Evolutionary conservation across 2,329 filamentous ascomycete genomes (phyloP), one percentile per base, ranked within the genome.

Genomic region (Colletotrichum somersetense): DNA sequence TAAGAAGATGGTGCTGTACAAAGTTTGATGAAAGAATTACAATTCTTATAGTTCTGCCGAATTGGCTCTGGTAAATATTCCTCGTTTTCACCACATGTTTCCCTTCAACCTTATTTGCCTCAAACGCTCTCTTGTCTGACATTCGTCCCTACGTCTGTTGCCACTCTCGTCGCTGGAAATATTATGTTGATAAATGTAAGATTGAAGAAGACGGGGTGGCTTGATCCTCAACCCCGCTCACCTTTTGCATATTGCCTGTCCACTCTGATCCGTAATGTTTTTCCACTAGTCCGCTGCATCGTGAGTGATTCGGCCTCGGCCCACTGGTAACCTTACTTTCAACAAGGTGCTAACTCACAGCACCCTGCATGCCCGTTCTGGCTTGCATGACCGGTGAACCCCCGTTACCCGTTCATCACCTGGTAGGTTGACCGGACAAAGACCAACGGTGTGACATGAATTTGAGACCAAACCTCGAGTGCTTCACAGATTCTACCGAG

Each of bases 41-140:
- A 72, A 61, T 61, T 72, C 33, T 44, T 64, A 56, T 16, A n/a
- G 53, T 70, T 58, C 66, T 72, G 59, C 66, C 38, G 63, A 69
- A 55, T 59, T 55, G 48, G 40, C 55, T 61, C 70, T 23, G 16
- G 40, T 18, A 40, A 20, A 3, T 26, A 26, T 62, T 55, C 59
- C 70, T 35, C 5, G 59, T 70, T 33, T 20, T 40, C 30, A 20
- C 14, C 26, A 40, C n/a, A 20, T 55, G 20, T 50, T 35, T 59
- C 2, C 59, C 42, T 44, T 30, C 48, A 38, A 56, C 46, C 55
- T 48, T 70, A 52, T 70, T 61, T 33, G 70, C 70, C 70, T 61
- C 70, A 72, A 72, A 72, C 70, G 53, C 16, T 61, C 16, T 40
- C 33, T 44, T 57, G 66, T 72, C 38, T 61, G 59, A 30, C 23